Evolutionary conservation across 768 basidiomycete genomes (phyloP).

Genomic region (Boletus edulis): DNA sequence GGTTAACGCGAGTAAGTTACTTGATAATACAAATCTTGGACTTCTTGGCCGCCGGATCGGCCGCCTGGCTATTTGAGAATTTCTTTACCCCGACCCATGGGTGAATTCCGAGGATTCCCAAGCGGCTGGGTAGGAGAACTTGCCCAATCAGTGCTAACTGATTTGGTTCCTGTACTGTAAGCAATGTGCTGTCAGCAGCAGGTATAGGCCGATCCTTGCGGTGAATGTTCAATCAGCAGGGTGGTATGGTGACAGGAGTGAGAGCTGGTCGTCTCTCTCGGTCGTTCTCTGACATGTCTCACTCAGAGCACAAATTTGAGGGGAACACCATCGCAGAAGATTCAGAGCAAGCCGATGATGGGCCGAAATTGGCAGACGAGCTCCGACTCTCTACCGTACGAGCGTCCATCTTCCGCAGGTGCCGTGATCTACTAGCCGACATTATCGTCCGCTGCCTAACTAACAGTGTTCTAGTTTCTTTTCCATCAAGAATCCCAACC

Average conservation of each 20-base stretch:
- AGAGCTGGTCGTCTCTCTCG: too few relatives aligned
- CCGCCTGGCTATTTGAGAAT: too few relatives aligned
- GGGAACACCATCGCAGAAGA: not conserved
- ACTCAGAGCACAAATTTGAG: not conserved
- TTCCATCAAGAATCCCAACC: conserved; percentile 15
- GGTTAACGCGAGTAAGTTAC: not conserved
- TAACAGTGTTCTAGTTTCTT: conserved; percentile 7
- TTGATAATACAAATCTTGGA: not conserved
- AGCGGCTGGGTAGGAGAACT: too few relatives aligned
- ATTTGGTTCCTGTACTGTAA: too few relatives aligned
- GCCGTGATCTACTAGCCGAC: not conserved
- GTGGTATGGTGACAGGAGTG: too few relatives aligned
- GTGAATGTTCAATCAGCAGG: too few relatives aligned
- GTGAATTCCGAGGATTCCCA: too few relatives aligned
- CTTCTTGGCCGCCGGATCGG: too few relatives aligned
- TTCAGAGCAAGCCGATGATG: not conserved
- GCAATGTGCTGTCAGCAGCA: too few relatives aligned
- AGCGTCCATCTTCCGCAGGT: conserved; percentile 2
- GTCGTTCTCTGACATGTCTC: conserved; percentile 1
- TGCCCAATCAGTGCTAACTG: too few relatives aligned
- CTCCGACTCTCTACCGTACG: not conserved
- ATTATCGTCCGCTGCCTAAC: not conserved
- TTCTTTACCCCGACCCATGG: too few relatives aligned
- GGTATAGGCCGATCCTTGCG: too few relatives aligned
- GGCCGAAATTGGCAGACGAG: not conserved